A percentile compares a stretch with the other conserved stretches of the same genome.
Conservation (phyloP, 352 stramenopile genomes). For the Globisporangium sylvaticum region DNA sequence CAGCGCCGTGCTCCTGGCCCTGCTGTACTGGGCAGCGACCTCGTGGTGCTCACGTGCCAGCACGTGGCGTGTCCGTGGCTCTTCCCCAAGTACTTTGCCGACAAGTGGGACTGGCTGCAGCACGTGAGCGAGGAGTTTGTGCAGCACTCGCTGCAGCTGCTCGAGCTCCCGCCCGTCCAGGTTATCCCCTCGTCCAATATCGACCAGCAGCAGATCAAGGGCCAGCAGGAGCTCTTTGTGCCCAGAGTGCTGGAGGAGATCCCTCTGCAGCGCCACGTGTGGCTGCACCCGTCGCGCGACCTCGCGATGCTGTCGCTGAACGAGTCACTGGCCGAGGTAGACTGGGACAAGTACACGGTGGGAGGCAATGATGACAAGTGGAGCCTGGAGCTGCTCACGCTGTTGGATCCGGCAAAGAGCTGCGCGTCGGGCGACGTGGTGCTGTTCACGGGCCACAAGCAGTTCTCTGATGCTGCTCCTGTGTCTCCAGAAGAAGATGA, state of each 20-base stretch:
- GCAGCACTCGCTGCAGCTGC: conserved; percentile 61
- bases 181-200: not conserved
- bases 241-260: conserved; percentile 52
- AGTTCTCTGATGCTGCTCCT: conserved; percentile 12
- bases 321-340: conserved; percentile 24
- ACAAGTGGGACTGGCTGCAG: conserved; percentile 83
- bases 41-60: conserved; percentile 64
- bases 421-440: conserved; percentile 34
- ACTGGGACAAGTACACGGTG: conserved; percentile 17
- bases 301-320: conserved; percentile 52
- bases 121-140: conserved; percentile 76
- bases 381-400: conserved; percentile 31
- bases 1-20: not conserved
- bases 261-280: conserved; percentile 44
- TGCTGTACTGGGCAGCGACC: not conserved
- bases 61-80: conserved; percentile 81
- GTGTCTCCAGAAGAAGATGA: too few species aligned
- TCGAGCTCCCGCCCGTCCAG: conserved; percentile 25
- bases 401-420: conserved; percentile 16
- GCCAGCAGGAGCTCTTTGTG: conserved; percentile 6
- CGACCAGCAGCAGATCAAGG: not conserved
- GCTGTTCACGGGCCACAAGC: conserved; percentile 52
- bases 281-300: conserved; percentile 51
- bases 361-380: conserved; percentile 14
- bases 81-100: conserved; percentile 68